Evolutionary conservation across 192 early-diverging fungal species (phyloP).

Genomic region (Anaeromyces robustus): DNA sequence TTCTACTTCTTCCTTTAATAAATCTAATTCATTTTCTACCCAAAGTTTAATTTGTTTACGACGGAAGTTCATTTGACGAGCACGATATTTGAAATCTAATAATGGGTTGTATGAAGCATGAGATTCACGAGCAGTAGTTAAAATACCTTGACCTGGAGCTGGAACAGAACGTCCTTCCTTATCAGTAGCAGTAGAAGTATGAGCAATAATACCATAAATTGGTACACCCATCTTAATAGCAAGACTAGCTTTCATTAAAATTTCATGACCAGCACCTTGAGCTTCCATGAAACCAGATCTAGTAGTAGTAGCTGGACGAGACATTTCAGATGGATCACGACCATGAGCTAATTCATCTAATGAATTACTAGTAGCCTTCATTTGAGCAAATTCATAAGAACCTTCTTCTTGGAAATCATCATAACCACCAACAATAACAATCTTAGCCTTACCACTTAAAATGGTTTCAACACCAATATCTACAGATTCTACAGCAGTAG

Average conservation of each 20-base stretch:
- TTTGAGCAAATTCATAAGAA: slow-evolving; percentile 86
- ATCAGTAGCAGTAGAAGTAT: slow-evolving; percentile 79
- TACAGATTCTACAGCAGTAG: slow-evolving; percentile 76
- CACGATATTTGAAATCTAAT: slow-evolving; percentile 70
- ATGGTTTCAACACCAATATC: slow-evolving; percentile 87
- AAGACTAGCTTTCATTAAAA: slow-evolving; percentile 73
- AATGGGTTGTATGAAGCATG: slow-evolving; percentile 35
- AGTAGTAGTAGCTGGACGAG: slow-evolving; percentile 76
- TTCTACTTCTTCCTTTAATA: slow-evolving; percentile 46
- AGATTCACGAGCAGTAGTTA: slow-evolving; percentile 75
- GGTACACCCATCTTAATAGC: slow-evolving; percentile 87
- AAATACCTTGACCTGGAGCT: slow-evolving; percentile 84
- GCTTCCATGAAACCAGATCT: slow-evolving; percentile 85
- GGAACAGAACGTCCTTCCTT: slow-evolving; percentile 88
- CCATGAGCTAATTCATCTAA: slow-evolving; percentile 70
- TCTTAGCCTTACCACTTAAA: slow-evolving; percentile 74
- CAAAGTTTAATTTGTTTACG: slow-evolving; percentile 62
- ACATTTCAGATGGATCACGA: slow-evolving; percentile 77
- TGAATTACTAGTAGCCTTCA: slow-evolving; percentile 82
- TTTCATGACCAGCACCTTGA: slow-evolving; percentile 74
- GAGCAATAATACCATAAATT: slow-evolving; percentile 78
- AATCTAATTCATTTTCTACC: slow-evolving; percentile 61
- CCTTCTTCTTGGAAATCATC: slow-evolving; percentile 91
- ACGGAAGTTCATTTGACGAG: slow-evolving; percentile 53
- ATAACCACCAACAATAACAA: slow-evolving; percentile 82